Evolutionary conservation across 441 rosid genomes (phyloP), one percentile per base, ranked within the genome.

Genomic region (Dalechampia spathulata): DNA sequence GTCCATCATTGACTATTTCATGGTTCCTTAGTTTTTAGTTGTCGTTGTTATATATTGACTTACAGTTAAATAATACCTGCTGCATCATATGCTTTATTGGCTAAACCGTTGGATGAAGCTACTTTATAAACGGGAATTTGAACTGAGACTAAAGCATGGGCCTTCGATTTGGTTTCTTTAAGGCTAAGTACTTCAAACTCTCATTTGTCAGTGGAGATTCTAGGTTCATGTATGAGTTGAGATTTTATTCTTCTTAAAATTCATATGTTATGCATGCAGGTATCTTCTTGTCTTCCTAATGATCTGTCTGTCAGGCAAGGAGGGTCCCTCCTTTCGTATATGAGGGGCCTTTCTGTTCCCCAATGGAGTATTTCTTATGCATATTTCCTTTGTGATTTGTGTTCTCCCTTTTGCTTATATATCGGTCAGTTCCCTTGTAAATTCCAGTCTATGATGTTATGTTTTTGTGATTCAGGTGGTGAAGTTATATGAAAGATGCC

Each of bases 61-160:
- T 72, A 87, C 97, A 85, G 89, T 87, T 77, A 73, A 85, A 76
- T 87, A 84, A 81, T 79, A 81, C 79, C 83, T 86, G 90, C 96
- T 87, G 94, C 93, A 72, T 78, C 94, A 72, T 87, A 73, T 82
- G 83, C 93, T 78, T 81, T 85, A 75, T 85, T 90, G 96, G 98
- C 94, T 87, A 82, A 83, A 79, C 73, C 87, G 85, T 86, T 90
- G 94, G 99, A 79, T 90, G 92, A 90, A 81, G 96, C 95, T 75
- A 83, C 86, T 71, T 87, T 78, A 85, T 73, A 69, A 80, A 72
- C 75, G 86, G 87, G 95, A 86, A 78, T 76, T 83, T 86, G 89
- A 81, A 79, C 87, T 90, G 96, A 86, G 88, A 83, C 90, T 81
- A 87, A 78, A 82, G 90, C 91, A 70, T 76, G 87, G 85, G 71